phyloP scores from a whole-genome alignment of 2,329 filamentous ascomycete species.

The Fusarium marasasianum region DNA sequence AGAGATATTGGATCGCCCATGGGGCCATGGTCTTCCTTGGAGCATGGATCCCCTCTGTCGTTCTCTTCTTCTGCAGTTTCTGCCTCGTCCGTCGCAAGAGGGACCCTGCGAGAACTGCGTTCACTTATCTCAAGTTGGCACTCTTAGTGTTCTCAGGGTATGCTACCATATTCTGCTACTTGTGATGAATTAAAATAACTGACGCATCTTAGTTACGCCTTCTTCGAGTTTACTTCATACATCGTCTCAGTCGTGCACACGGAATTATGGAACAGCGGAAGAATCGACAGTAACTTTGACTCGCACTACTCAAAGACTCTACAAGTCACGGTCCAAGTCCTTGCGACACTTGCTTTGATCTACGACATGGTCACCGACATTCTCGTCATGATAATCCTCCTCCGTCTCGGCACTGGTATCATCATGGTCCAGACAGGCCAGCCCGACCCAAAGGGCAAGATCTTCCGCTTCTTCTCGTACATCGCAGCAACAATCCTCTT shows the following conservation, averaged over 20 bases:
- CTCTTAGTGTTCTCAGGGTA: conserved; percentile 41
- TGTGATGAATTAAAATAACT: neutral
- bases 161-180: neutral
- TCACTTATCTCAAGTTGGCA: conserved; percentile 38
- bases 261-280: neutral
- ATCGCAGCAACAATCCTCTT: conserved; percentile 22
- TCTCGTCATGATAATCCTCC: conserved; percentile 38
- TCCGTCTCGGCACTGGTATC: conserved; percentile 36
- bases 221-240: conserved; percentile 29
- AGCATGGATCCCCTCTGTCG: conserved; percentile 20
- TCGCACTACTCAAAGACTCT: neutral
- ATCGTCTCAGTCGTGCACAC: conserved; percentile 13
- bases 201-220: conserved; percentile 20
- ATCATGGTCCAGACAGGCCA: conserved; percentile 22
- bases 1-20: conserved; percentile 17
- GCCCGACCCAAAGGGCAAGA: conserved; percentile 6
- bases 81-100: conserved; percentile 33
- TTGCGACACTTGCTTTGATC: neutral
- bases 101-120: conserved; percentile 39
- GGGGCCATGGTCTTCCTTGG: conserved; percentile 24
- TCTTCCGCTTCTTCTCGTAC: conserved; percentile 22
- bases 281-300: neutral
- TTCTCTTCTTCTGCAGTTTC: conserved; percentile 36
- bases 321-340: neutral
- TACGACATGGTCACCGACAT: conserved; percentile 25